These are phyloP conservation scores for Aegle marmelos DNA, from an alignment of 345 rosid genomes.

Conservation along the genomic window DNA sequence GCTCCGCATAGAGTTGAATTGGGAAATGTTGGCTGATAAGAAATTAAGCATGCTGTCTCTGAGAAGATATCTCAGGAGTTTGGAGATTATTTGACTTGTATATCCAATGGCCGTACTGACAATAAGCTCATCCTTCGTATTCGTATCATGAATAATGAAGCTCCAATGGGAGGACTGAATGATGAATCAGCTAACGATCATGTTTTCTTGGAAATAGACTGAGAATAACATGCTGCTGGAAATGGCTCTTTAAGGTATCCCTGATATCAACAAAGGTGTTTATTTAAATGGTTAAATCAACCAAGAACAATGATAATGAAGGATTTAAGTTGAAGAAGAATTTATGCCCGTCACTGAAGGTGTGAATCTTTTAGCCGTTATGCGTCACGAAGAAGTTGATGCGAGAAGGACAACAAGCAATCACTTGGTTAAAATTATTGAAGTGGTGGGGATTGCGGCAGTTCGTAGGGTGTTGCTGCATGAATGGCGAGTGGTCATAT, in stretches of 20 bases:
- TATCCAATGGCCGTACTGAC: constrained; percentile 91
- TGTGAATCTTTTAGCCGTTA: constrained; percentile 90
- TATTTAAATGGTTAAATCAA: constrained; percentile 72
- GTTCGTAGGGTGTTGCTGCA: constrained; percentile 86
- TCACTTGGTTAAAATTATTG: constrained; percentile 89
- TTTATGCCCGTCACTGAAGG: constrained; percentile 98
- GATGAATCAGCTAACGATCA: constrained; percentile 98
- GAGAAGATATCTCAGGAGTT: constrained; percentile 93
- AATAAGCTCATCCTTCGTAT: constrained; percentile 89
- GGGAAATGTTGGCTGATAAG: constrained; percentile 99
- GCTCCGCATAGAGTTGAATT: constrained; percentile 92
- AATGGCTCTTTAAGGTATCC: constrained; percentile 96
- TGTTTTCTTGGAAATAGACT: constrained; percentile 89
- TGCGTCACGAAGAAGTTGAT: constrained; percentile 95
- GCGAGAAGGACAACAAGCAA: constrained; percentile 90
- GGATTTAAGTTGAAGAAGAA: constrained; percentile 85
- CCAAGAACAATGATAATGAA: constrained; percentile 70
- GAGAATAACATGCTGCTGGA: constrained; percentile 97
- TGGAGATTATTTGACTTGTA: constrained; percentile 89
- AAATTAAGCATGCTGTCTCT: constrained; percentile 90
- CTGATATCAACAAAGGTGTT: constrained; percentile 94
- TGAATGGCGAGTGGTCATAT: constrained; percentile 91
- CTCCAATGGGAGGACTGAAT: constrained; percentile 73
- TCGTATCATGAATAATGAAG: constrained; percentile 95
- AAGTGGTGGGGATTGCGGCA: constrained; percentile 95